A percentile compares a stretch with the other conserved stretches of the same genome.
Conservation (phyloP, 2,329 filamentous ascomycete species). For the Venturia nashicola region DNA sequence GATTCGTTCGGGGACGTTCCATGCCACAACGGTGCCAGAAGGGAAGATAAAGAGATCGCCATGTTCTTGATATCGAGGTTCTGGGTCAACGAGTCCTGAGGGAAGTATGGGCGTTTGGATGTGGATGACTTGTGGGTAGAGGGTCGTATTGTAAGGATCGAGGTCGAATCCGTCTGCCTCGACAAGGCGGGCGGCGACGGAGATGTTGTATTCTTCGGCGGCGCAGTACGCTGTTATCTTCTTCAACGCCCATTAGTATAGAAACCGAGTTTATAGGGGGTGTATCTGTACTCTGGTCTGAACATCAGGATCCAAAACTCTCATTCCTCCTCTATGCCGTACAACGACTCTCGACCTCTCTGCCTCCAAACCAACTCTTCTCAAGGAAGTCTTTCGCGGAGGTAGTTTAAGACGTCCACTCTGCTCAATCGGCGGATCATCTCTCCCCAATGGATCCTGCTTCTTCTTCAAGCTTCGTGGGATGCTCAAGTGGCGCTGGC, state of each 20-base stretch:
- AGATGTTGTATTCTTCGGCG: conserved; percentile 53
- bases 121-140: conserved; percentile 55
- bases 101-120: conserved; percentile 32
- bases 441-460: background rate
- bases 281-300: conserved; percentile 27
- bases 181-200: conserved; percentile 44
- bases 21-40: conserved; percentile 84
- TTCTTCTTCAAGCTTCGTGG: background rate
- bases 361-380: conserved; percentile 76
- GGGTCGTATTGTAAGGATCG: conserved; percentile 49
- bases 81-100: conserved; percentile 23
- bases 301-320: conserved; percentile 33
- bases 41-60: conserved; percentile 89
- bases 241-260: conserved; percentile 18
- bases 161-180: conserved; percentile 46
- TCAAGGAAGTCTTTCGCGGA: conserved; percentile 59
- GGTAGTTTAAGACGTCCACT: conserved; percentile 21
- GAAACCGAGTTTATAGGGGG: background rate
- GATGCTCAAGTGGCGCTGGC: background rate
- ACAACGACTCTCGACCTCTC: conserved; percentile 49
- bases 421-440: background rate
- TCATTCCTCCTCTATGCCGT: conserved; percentile 30
- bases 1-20: conserved; percentile 70
- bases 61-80: conserved; percentile 38
- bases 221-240: conserved; percentile 53